Percentiles rank a stretch among this genome's conserved stretches.
phyloP scores from a whole-genome alignment of 768 basidiomycete species.

The Trametes maxima region DNA sequence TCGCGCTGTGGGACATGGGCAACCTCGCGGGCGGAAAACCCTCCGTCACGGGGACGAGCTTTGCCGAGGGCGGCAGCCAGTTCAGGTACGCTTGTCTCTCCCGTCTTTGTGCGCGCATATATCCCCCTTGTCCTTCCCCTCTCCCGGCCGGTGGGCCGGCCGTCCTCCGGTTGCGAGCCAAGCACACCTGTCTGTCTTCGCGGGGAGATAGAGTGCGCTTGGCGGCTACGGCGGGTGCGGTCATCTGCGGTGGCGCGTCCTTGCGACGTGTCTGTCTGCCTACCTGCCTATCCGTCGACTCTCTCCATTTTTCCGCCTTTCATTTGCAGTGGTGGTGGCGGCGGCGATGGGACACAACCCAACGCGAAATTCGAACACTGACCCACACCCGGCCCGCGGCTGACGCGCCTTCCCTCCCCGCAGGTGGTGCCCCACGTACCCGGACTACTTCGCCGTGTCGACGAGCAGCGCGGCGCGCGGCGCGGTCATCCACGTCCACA shows the following conservation, averaged over 20 bases:
- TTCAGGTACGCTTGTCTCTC: slow-evolving; percentile 56
- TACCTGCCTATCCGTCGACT: no score
- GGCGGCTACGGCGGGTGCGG: no score
- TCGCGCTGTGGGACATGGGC: slow-evolving; percentile 77
- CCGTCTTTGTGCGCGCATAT: neutral
- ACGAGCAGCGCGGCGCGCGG: slow-evolving; percentile 59
- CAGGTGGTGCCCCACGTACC: slow-evolving; percentile 79
- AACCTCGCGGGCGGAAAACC: slow-evolving; percentile 77
- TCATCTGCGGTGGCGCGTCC: no score
- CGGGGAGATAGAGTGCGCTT: no score
- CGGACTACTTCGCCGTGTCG: slow-evolving; percentile 79
- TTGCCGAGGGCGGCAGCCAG: slow-evolving; percentile 63
- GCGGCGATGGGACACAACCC: no score
- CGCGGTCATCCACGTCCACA: slow-evolving; percentile 71
- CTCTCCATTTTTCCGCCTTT: no score
- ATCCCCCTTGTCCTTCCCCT: neutral
- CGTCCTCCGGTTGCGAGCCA: neutral
- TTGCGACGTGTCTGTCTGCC: no score
- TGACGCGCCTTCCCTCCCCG: neutral
- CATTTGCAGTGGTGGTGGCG: no score
- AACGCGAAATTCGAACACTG: no score
- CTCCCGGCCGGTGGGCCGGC: neutral
- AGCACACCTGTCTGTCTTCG: neutral
- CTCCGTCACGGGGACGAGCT: slow-evolving; percentile 57
- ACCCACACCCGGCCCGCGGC: neutral